These are phyloP conservation scores for Westerdykella aurantiaca DNA, from an alignment of 2,329 filamentous ascomycete species.

Conservation along the genomic window DNA sequence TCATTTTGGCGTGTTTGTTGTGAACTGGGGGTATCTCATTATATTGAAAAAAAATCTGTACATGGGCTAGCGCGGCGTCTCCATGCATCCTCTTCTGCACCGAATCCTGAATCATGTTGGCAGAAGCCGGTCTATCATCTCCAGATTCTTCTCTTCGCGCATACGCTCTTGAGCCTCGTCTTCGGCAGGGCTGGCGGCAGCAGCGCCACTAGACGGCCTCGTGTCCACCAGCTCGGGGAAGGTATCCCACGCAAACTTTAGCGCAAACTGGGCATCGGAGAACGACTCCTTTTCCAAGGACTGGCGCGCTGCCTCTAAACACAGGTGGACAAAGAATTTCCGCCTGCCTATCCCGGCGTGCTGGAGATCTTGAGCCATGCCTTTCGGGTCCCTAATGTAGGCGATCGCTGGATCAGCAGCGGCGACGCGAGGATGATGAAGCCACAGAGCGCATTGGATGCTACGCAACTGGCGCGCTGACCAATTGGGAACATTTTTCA, in stretches of 20 bases:
- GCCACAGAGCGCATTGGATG: constrained; percentile 23
- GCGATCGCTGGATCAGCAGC: constrained; percentile 16
- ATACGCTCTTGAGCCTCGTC: not conserved
- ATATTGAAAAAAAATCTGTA: too few relatives aligned
- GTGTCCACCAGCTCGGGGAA: constrained; percentile 28
- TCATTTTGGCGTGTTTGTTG: too few relatives aligned
- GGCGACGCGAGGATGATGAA: constrained; percentile 24
- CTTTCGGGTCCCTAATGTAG: constrained; percentile 20
- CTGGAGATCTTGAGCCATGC: constrained; percentile 5
- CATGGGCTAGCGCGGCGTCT: not conserved
- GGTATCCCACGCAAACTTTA: constrained; percentile 26
- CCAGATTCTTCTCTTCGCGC: constrained; percentile 18
- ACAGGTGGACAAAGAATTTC: constrained; percentile 25
- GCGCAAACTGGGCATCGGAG: constrained; percentile 23
- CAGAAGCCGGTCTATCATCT: constrained; percentile 22
- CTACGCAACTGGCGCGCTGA: constrained; percentile 15
- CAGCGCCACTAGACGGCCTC: constrained; percentile 3
- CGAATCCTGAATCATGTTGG: constrained; percentile 3
- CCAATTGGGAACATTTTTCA: constrained; percentile 18
- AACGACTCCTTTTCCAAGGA: constrained; percentile 24
- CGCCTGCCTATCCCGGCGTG: constrained; percentile 7
- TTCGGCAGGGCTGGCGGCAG: constrained; percentile 1
- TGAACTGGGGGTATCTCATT: too few relatives aligned
- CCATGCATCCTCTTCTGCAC: not conserved
- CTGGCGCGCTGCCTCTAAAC: constrained; percentile 25